A percentile compares a stretch with the other conserved stretches of the same genome.
These are phyloP conservation scores for Arabidopsis lyrata DNA, from an alignment of 441 rosid genomes.

Conservation along the genomic window DNA sequence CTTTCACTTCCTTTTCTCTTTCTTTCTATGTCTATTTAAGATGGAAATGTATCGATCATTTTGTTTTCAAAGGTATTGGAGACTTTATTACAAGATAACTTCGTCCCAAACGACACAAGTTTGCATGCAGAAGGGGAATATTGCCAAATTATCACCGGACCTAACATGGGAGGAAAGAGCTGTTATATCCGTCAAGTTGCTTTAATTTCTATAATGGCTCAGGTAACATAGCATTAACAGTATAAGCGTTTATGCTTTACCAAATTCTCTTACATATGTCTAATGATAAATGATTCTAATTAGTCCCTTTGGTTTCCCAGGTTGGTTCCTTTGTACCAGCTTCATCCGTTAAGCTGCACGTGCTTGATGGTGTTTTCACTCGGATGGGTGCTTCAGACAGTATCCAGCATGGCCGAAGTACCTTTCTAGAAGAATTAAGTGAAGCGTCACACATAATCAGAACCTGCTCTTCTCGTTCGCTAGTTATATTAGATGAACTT, in stretches of 20 bases:
- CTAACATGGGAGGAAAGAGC: slow-evolving; percentile 99
- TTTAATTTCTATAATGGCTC: slow-evolving; percentile 89
- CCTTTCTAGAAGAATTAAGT: slow-evolving; percentile 89
- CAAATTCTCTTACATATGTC: neutral
- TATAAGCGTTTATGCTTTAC: neutral
- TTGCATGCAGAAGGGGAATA: slow-evolving; percentile 69
- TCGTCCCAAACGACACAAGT: slow-evolving; percentile 86
- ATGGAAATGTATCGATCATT: neutral
- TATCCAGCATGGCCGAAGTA: slow-evolving; percentile 92
- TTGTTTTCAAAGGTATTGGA: slow-evolving; percentile 64
- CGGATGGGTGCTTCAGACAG: slow-evolving; percentile 97
- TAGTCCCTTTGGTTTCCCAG: slow-evolving; percentile 50
- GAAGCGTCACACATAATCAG: slow-evolving; percentile 79
- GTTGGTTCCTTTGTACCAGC: slow-evolving; percentile 98
- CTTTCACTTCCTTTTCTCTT: slow-evolving; percentile 9
- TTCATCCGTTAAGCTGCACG: slow-evolving; percentile 73
- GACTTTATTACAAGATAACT: slow-evolving; percentile 71
- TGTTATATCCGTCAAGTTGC: slow-evolving; percentile 98
- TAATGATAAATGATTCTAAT: neutral
- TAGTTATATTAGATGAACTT: slow-evolving; percentile 92
- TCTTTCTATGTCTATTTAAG: slow-evolving; percentile 12
- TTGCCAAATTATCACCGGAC: slow-evolving; percentile 94
- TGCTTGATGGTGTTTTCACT: slow-evolving; percentile 82
- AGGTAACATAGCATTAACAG: slow-evolving; percentile 53
- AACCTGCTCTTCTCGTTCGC: slow-evolving; percentile 71